phyloP scores from a whole-genome alignment of 805 yeast genomes.

The Sugiyamaella smithiae region DNA sequence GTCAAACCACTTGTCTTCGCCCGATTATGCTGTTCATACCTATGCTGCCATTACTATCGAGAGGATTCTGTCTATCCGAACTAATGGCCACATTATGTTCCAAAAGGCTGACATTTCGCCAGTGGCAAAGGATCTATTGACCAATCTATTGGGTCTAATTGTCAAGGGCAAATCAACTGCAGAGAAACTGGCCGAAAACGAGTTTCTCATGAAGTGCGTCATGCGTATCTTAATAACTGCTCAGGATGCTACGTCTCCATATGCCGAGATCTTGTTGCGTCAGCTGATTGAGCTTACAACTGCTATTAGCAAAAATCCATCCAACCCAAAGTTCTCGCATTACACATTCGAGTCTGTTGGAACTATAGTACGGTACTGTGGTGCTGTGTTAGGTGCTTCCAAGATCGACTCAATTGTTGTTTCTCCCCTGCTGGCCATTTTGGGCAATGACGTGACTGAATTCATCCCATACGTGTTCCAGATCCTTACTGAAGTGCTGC shows the following conservation, averaged over 20 bases:
- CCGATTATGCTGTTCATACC: slow-evolving; percentile 80
- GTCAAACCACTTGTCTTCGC: slow-evolving; percentile 62
- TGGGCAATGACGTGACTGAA: slow-evolving; percentile 87
- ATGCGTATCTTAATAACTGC: slow-evolving; percentile 81
- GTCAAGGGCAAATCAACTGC: slow-evolving; percentile 55
- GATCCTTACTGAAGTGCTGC: slow-evolving; percentile 75
- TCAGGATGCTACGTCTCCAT: slow-evolving; percentile 43
- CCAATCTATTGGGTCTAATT: slow-evolving; percentile 64
- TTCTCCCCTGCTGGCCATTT: slow-evolving; percentile 62
- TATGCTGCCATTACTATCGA: slow-evolving; percentile 93
- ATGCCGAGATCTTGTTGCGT: slow-evolving; percentile 44
- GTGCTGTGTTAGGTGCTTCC: slow-evolving; percentile 35
- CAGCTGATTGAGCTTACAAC: slow-evolving; percentile 69
- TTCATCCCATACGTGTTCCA: slow-evolving; percentile 93
- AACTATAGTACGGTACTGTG: slow-evolving; percentile 57
- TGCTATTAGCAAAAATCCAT: slow-evolving; percentile 81
- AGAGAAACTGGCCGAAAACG: slow-evolving; percentile 92
- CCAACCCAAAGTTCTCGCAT: slow-evolving; percentile 92
- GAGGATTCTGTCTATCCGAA: slow-evolving; percentile 75
- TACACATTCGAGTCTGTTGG: slow-evolving; percentile 87
- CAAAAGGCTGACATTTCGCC: slow-evolving; percentile 68
- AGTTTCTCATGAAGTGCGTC: slow-evolving; percentile 82
- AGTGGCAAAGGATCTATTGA: slow-evolving; percentile 58
- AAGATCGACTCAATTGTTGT: slow-evolving; percentile 52
- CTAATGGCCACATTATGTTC: slow-evolving; percentile 48